Base-by-base conservation (phyloP, 495 filamentous ascomycete genomes). In the Glarea lozoyensis region DNA sequence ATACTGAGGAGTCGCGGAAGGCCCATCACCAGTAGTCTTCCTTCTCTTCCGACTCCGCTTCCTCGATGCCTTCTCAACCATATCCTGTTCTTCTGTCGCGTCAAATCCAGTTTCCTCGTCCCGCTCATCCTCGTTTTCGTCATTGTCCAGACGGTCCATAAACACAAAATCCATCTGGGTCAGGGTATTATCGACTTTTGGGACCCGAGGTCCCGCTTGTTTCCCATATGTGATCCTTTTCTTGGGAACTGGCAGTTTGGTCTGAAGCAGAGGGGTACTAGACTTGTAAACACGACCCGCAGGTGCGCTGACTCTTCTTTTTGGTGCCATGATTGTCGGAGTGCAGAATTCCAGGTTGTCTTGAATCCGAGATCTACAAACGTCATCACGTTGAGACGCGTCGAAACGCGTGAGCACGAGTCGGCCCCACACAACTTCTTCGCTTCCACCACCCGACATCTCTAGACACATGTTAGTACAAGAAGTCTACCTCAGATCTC, bases 151-250 rank as follows among this genome's bases (percentile, higher is more conserved):
- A 11, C 32, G 37, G 7, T 56, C 43, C 20, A 38, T 29, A 10
- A 25, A 45, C 20, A 55, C 31, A 17, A 44, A 70, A 42, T 60
- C 59, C 48, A 72, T 64, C 58, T 75, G 69, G 4, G 70, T 75
- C 50, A 75, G 47, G 4, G 70, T 75, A 23, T 63, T 57, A 52
- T 72, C 45, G 6, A 53, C 45, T 16, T 48, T 54, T 30, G 55
- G 40, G 7, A 65, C 45, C 12, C 57, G 6, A 3, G 17, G 20
- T 19, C 30, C 41, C 13, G 53, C 38, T 7, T 54, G 49, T 36
- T 55, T 56, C 2, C 65, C 62, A 53, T 72, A 72, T 0, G 59
- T 69, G 34, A 64, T 48, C 0, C 54, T 38, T 15, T 50, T 54
- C n/a, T 49, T 56, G 19, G 58, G 58, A 12, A 52, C 34, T 0